A percentile compares a stretch with the other conserved stretches of the same genome.
These are phyloP conservation scores for Pichia sp. DNA, from an alignment of 1,139 yeast species.

Conservation along the genomic window DNA sequence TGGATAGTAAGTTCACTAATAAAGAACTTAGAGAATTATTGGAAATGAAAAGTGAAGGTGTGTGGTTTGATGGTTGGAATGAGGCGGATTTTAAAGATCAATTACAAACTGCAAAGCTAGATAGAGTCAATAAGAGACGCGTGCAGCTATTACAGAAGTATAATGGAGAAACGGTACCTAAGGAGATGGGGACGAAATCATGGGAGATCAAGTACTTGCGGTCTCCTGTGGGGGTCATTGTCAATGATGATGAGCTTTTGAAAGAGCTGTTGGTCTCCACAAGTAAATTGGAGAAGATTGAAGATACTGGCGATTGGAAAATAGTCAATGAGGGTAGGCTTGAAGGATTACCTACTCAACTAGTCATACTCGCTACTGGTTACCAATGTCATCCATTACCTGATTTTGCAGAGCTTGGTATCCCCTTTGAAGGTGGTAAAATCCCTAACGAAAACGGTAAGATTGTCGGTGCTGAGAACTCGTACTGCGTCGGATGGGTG, in stretches of 20 bases:
- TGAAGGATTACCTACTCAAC: constrained; percentile 42
- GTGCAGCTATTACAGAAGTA: constrained; percentile 56
- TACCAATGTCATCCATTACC: constrained; percentile 61
- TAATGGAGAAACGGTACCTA: not conserved
- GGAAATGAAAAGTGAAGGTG: constrained; percentile 47
- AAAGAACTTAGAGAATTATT: constrained; percentile 85
- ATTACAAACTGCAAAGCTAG: constrained; percentile 34
- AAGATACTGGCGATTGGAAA: constrained; percentile 14
- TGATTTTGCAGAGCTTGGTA: constrained; percentile 47
- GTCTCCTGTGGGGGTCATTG: constrained; percentile 53
- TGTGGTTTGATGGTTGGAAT: constrained; percentile 49
- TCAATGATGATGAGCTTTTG: constrained; percentile 32
- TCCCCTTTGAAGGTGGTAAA: constrained; percentile 49
- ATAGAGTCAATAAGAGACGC: constrained; percentile 65
- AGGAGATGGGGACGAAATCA: constrained; percentile 24
- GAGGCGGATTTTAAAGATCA: constrained; percentile 36
- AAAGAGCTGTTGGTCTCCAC: constrained; percentile 42
- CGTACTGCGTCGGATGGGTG: constrained; percentile 92
- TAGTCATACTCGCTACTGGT: constrained; percentile 82
- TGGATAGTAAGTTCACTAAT: constrained; percentile 84
- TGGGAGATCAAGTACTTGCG: constrained; percentile 70
- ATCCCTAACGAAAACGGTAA: constrained; percentile 60
- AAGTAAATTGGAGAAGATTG: constrained; percentile 34
- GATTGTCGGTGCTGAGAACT: constrained; percentile 40
- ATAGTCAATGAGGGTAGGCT: constrained; percentile 38